phyloP scores from a whole-genome alignment of 1,284 basidiomycete species.

The Ustilago curta region DNA sequence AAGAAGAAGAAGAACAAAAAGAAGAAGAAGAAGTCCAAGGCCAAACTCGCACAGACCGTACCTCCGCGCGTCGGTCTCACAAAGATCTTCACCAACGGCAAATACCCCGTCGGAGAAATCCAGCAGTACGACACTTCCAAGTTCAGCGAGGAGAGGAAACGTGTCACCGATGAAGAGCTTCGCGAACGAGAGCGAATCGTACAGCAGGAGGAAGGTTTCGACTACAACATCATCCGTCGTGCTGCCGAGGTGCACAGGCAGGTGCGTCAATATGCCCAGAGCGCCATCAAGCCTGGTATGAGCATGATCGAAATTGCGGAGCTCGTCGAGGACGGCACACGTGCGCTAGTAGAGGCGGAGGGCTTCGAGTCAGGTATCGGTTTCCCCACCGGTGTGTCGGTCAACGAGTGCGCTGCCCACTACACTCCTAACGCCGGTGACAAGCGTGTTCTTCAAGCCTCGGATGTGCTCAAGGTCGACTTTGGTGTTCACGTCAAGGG shows the following conservation, averaged over 20 bases:
- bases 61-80: slow-evolving; percentile 91
- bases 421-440: slow-evolving; percentile 97
- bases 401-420: slow-evolving; percentile 96
- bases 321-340: slow-evolving; percentile 81
- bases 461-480: slow-evolving; percentile 96
- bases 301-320: slow-evolving; percentile 94
- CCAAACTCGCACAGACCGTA: slow-evolving; percentile 77
- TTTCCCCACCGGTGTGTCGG: slow-evolving; percentile 94
- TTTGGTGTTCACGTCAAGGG: slow-evolving; percentile 97
- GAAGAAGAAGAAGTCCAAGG: slow-evolving; percentile 67
- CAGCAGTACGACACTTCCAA: slow-evolving; percentile 78
- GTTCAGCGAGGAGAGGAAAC: slow-evolving; percentile 76
- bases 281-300: slow-evolving; percentile 91
- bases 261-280: slow-evolving; percentile 84
- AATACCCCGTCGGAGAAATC: slow-evolving; percentile 91
- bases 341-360: slow-evolving; percentile 85
- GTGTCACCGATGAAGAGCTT: slow-evolving; percentile 90
- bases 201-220: slow-evolving; percentile 71
- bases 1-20: slow-evolving; percentile 93
- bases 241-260: slow-evolving; percentile 93
- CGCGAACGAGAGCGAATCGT: slow-evolving; percentile 79
- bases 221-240: slow-evolving; percentile 87
- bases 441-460: slow-evolving; percentile 83
- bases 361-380: slow-evolving; percentile 88
- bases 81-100: slow-evolving; percentile 86